A percentile compares a stretch with the other conserved stretches of the same genome.
These are phyloP conservation scores for Aspergillus sclerotiicarbonarius DNA, from an alignment of 495 filamentous ascomycete genomes.

Conservation along the genomic window DNA sequence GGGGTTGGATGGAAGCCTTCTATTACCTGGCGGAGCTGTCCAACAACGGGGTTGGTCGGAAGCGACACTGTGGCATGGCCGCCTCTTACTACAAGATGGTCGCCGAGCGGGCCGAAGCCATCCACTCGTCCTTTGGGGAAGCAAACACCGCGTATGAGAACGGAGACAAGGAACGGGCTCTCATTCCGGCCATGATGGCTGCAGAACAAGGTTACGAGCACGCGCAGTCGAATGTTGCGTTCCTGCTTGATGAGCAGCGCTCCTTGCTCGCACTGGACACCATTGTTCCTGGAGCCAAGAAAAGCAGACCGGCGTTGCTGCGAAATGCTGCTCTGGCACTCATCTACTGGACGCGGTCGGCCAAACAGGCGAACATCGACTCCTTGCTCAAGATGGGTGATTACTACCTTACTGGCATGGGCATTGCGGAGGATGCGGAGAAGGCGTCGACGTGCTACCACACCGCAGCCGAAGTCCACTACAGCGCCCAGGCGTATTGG, in stretches of 20 bases:
- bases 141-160: conserved; percentile 80
- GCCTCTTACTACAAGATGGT: conserved; percentile 93
- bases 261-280: conserved; percentile 55
- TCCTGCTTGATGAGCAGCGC: conserved; percentile 78
- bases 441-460: conserved; percentile 93
- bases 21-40: conserved; percentile 94
- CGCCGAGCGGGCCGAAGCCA: conserved; percentile 79
- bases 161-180: conserved; percentile 81
- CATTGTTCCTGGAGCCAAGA: conserved; percentile 40
- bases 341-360: conserved; percentile 94
- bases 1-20: conserved; percentile 86
- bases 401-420: conserved; percentile 83
- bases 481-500: conserved; percentile 93
- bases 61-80: conserved; percentile 77
- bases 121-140: conserved; percentile 82
- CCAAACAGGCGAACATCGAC: conserved; percentile 91
- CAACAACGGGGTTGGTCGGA: conserved; percentile 74
- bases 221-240: conserved; percentile 92
- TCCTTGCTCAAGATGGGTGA: conserved; percentile 97
- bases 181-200: conserved; percentile 84
- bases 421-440: conserved; percentile 66
- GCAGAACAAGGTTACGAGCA: conserved; percentile 95
- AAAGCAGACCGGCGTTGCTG: conserved; percentile 50
- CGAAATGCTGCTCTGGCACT: conserved; percentile 75
- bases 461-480: conserved; percentile 82